Evolutionary conservation across 225 moss, liverwort and hornwort genomes (phyloP).

Genomic region (Ulota crispa): DNA sequence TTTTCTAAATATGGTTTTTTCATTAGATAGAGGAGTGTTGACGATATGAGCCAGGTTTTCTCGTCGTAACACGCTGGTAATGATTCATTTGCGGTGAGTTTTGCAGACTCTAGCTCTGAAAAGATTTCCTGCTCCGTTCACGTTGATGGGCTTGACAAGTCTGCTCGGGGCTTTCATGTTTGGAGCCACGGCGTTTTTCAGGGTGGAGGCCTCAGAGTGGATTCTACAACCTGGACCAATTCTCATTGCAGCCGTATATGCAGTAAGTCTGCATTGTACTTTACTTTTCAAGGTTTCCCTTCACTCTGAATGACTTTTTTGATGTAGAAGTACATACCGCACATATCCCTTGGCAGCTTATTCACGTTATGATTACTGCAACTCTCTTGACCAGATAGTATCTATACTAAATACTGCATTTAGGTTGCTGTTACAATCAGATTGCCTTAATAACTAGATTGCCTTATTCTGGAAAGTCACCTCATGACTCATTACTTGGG

Average conservation of each 20-base stretch:
- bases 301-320: background rate
- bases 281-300: background rate
- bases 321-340: background rate
- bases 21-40: background rate
- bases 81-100: background rate
- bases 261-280: slow-evolving; percentile 29
- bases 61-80: background rate
- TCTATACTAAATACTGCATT: too few species aligned
- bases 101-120: slow-evolving; percentile 50
- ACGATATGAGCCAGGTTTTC: background rate
- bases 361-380: background rate
- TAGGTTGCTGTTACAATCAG: too few species aligned
- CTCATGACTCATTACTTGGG: background rate
- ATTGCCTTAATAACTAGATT: background rate
- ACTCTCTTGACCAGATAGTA: background rate
- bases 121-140: slow-evolving; percentile 74
- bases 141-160: slow-evolving; percentile 50
- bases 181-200: slow-evolving; percentile 46
- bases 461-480: background rate
- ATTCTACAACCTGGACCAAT: slow-evolving; percentile 48
- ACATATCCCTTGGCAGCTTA: background rate
- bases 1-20: background rate
- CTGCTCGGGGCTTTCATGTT: slow-evolving; percentile 57
- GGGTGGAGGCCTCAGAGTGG: slow-evolving; percentile 57
- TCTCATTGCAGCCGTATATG: slow-evolving; percentile 65